Evolutionary conservation across 148 eudicot species (phyloP), one percentile per base, ranked within the genome.

Genomic region (Rhododendron molle): DNA sequence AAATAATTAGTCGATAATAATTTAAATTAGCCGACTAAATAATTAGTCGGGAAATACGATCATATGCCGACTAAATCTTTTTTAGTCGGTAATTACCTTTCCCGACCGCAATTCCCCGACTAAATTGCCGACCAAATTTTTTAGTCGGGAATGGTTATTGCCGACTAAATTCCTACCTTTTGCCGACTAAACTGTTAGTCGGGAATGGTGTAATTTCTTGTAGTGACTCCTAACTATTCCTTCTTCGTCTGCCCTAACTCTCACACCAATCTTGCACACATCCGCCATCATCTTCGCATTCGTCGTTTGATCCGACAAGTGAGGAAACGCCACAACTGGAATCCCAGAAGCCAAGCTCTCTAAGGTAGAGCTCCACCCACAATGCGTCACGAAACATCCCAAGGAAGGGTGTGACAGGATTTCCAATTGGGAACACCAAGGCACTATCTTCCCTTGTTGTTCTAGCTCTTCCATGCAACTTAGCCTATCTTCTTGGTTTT

Each of bases 361-460:
- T 6, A 90, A 26, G 0, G 91, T 83, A 60, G 95, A 93, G 83
- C 91, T 93, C 95, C 95, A 93, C 1, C 95, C 93, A 82, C 88
- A 86, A 30, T 86, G 88, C 12, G 82, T 86, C 34, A 86, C 14
- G 9, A 74, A 74, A 40, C 78, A 74, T 74, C 78, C 78, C 46
- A 74, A 18, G 0, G 78, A 74, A 36, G 88, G 83, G 40, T 86
- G 83, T 18, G 89, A 5, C 3, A 76, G 80, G 8, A 43, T 49
- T n/a, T 76, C 80, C 0, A 43, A 9, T 9, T 23, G 49, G 6
- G 49, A 40, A 76, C 84, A 86, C 87, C 87, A 81, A 18, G 67
- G 18, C 14, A 81, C 91, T 40, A 91, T 90, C 16, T 83, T n/a
- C 34, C 92, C 92, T 30, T 15, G 78, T 20, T 87, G 54, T 26